Conservation (phyloP, 768 basidiomycete species). For the Pholiota molesta region DNA sequence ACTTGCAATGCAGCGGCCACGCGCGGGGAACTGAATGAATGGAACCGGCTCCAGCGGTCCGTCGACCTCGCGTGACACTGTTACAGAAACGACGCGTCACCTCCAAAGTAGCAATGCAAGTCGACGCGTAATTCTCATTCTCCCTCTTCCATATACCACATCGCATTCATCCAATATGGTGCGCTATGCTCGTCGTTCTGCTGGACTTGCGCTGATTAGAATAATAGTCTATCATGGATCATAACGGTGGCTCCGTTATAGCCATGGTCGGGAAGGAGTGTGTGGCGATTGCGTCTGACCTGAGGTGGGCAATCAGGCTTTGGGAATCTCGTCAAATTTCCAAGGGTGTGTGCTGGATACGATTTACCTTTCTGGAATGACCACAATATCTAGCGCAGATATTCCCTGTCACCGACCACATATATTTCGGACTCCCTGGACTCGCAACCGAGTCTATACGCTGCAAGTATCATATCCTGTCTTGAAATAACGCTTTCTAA, state of each 20-base stretch:
- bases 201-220: slow-evolving; percentile 15
- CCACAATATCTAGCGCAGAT: slow-evolving; percentile 53
- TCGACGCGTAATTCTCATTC: slow-evolving; percentile 35
- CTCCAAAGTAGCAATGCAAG: slow-evolving; percentile 19
- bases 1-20: background rate
- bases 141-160: slow-evolving; percentile 13
- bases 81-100: slow-evolving; percentile 46
- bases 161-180: slow-evolving; percentile 41
- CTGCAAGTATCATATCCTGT: slow-evolving; percentile 52
- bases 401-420: slow-evolving; percentile 91
- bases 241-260: slow-evolving; percentile 97
- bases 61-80: slow-evolving; percentile 29
- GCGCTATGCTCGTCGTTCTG: slow-evolving; percentile 13
- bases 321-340: slow-evolving; percentile 90
- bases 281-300: slow-evolving; percentile 96
- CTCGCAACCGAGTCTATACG: slow-evolving; percentile 93
- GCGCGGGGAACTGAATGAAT: background rate
- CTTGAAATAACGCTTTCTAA: slow-evolving; percentile 12
- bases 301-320: slow-evolving; percentile 87
- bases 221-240: slow-evolving; percentile 84
- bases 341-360: slow-evolving; percentile 68
- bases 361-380: slow-evolving; percentile 12
- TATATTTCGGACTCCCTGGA: slow-evolving; percentile 90
- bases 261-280: slow-evolving; percentile 99
- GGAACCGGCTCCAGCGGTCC: slow-evolving; percentile 7